Evolutionary conservation across 345 rosid species (phyloP).

Genomic region (Gossypium mustelinum): DNA sequence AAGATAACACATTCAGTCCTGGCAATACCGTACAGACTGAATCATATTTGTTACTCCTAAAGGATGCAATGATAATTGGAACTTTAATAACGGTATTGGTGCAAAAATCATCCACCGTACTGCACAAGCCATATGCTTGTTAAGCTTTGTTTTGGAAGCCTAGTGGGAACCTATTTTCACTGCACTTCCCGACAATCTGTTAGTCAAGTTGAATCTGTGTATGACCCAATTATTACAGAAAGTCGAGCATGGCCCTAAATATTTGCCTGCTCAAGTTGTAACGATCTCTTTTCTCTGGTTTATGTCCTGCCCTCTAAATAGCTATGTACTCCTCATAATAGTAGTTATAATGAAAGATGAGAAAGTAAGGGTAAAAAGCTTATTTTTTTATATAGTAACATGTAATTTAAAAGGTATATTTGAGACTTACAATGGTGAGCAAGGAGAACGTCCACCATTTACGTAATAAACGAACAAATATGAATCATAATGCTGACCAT

Average conservation of each 20-base stretch:
- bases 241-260: background rate
- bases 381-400: background rate
- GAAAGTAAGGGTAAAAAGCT: background rate
- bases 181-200: background rate
- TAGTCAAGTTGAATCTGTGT: background rate
- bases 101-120: background rate
- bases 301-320: background rate
- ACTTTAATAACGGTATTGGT: background rate
- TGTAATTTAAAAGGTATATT: slow-evolving; percentile 7
- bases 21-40: too few relatives aligned
- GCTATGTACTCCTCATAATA: background rate
- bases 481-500: slow-evolving; percentile 77
- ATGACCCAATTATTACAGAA: background rate
- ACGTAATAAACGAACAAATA: slow-evolving; percentile 80
- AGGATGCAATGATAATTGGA: background rate
- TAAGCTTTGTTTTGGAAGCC: too few relatives aligned
- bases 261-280: background rate
- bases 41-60: slow-evolving; percentile 3
- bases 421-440: slow-evolving; percentile 78
- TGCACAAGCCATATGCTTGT: background rate
- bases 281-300: background rate
- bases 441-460: slow-evolving; percentile 81
- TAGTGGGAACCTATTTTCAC: too few relatives aligned
- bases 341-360: background rate
- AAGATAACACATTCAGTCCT: background rate